phyloP scores from a whole-genome alignment of 2,329 filamentous ascomycete species.

The Penicillium sumatraense region DNA sequence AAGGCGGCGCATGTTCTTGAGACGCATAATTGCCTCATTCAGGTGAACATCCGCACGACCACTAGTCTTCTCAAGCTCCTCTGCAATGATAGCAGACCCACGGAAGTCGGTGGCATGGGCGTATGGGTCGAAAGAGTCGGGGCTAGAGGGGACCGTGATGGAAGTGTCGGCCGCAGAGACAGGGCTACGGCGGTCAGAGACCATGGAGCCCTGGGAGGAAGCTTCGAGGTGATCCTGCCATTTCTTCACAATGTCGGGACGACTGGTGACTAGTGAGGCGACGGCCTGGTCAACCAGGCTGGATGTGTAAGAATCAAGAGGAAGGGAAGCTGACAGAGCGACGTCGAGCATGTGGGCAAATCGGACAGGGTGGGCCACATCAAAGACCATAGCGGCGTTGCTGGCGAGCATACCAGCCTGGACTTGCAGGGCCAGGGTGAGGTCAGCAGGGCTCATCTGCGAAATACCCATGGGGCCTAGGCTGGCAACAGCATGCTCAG shows the following conservation, averaged over 20 bases:
- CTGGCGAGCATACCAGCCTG: constrained; percentile 56
- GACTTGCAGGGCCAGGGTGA: constrained; percentile 65
- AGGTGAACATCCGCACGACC: constrained; percentile 74
- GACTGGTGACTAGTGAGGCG: constrained; percentile 53
- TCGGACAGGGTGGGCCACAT: constrained; percentile 62
- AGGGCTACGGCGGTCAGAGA: constrained; percentile 45
- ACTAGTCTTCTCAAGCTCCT: constrained; percentile 80
- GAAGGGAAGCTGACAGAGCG: constrained; percentile 56
- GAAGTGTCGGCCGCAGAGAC: constrained; percentile 49
- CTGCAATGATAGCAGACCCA: constrained; percentile 86
- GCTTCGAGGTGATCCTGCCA: constrained; percentile 62
- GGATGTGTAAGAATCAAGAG: constrained; percentile 61
- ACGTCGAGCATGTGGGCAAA: constrained; percentile 67
- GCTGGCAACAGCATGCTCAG: constrained; percentile 64
- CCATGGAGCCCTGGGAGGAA: constrained; percentile 52
- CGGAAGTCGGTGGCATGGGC: constrained; percentile 90
- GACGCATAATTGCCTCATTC: constrained; percentile 78
- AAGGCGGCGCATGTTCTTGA: constrained; percentile 90
- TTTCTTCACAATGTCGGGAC: constrained; percentile 53
- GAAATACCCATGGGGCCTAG: constrained; percentile 64
- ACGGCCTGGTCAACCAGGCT: constrained; percentile 63
- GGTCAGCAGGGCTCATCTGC: constrained; percentile 55
- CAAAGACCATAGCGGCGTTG: constrained; percentile 47
- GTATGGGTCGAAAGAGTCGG: constrained; percentile 90
- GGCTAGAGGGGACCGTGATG: constrained; percentile 63